Conservation (phyloP, 495 filamentous ascomycete species). For the Xylaria telfairii region DNA sequence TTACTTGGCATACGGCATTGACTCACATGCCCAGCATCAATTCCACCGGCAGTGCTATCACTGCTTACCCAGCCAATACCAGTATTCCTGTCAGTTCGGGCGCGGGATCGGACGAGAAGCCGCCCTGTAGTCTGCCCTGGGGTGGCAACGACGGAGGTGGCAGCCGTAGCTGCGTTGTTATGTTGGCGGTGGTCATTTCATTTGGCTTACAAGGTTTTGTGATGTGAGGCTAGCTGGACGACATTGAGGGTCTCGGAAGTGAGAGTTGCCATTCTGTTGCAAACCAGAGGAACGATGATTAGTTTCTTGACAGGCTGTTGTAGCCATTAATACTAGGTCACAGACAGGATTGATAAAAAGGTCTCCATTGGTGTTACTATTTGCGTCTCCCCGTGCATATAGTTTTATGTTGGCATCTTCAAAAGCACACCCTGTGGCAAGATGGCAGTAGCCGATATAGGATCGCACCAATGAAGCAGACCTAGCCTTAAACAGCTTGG, state of each 20-base stretch:
- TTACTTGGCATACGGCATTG: constrained; percentile 5
- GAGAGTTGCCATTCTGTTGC: not conserved
- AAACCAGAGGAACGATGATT: not conserved
- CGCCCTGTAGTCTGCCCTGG: constrained; percentile 2
- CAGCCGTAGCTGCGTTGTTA: constrained; percentile 21
- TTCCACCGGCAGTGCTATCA: constrained; percentile 12
- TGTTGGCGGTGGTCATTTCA: constrained; percentile 24
- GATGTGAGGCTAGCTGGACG: not conserved
- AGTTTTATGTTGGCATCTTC: not conserved
- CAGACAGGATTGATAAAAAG: not conserved
- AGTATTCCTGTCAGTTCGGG: not conserved
- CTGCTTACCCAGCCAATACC: constrained; percentile 15
- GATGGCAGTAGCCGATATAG: not conserved
- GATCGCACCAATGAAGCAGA: not conserved
- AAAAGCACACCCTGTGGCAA: not conserved
- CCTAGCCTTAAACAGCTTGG: not conserved
- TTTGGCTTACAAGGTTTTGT: constrained; percentile 10
- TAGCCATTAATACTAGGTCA: not conserved
- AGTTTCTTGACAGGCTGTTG: not conserved
- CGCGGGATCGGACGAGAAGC: constrained; percentile 3
- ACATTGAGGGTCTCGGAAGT: not conserved
- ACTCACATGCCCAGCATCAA: constrained; percentile 15
- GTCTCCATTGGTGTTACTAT: not conserved
- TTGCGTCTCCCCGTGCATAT: no score
- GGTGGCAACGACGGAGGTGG: constrained; percentile 15